Conservation (phyloP, 2,329 filamentous ascomycete genomes). For the Penicillium sp. region DNA sequence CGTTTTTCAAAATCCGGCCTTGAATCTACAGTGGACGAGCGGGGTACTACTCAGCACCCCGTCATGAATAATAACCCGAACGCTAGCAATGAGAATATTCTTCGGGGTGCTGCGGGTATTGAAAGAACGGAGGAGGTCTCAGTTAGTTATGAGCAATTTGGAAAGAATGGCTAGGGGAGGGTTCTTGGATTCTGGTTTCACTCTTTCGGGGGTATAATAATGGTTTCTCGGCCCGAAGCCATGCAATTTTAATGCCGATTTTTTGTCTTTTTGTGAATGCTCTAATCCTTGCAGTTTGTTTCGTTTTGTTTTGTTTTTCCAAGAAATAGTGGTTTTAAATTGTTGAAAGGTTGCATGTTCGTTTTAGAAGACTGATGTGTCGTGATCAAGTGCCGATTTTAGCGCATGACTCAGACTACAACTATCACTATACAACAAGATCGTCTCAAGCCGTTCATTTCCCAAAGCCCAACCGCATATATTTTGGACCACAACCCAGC, state of each 20-base stretch:
- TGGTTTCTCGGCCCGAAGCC: background rate
- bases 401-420: background rate
- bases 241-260: background rate
- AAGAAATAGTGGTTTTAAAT: no score
- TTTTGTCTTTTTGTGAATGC: no score
- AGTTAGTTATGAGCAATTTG: slow-evolving; percentile 13
- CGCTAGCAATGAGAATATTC: slow-evolving; percentile 20
- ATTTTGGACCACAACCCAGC: background rate
- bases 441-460: background rate
- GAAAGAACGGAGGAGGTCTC: slow-evolving; percentile 23
- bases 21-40: no score
- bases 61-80: slow-evolving; percentile 7
- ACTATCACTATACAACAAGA: background rate
- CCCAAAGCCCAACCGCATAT: background rate
- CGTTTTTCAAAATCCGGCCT: no score
- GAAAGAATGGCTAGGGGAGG: background rate
- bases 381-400: background rate
- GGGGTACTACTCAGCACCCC: no score
- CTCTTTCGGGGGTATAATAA: background rate
- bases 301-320: no score
- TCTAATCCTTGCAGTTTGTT: no score
- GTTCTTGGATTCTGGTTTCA: background rate
- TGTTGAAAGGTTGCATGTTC: background rate
- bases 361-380: background rate
- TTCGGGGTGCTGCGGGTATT: slow-evolving; percentile 17